Conservation (phyloP, 2,329 filamentous ascomycete species). For the Aspergillus texensis region DNA sequence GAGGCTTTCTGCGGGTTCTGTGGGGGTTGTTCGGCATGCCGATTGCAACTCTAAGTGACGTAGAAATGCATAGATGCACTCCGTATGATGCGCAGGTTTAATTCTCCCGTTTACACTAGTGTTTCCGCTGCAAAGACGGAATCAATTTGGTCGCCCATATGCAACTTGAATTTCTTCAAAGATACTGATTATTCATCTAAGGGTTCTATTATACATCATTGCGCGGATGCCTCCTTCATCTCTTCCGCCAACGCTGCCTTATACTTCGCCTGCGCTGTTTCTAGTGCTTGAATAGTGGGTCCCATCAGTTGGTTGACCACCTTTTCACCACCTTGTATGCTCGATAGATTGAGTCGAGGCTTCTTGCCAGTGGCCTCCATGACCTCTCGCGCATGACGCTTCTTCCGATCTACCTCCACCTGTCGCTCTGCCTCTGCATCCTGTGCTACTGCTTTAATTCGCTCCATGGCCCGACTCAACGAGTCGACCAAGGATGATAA, state of each 20-base stretch:
- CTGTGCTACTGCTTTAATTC: conserved; percentile 78
- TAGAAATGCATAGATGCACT: background rate
- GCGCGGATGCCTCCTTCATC: conserved; percentile 35
- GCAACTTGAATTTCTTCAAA: background rate
- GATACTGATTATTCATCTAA: conserved; percentile 13
- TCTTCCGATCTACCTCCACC: conserved; percentile 66
- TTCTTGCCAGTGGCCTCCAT: conserved; percentile 75
- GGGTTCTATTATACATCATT: conserved; percentile 15
- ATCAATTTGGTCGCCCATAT: too few species aligned
- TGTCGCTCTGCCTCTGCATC: conserved; percentile 77
- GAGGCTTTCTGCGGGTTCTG: conserved; percentile 66
- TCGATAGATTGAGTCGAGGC: conserved; percentile 65
- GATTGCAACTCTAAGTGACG: conserved; percentile 11
- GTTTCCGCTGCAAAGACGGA: background rate
- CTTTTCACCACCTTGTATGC: conserved; percentile 72
- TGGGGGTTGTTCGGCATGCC: conserved; percentile 32
- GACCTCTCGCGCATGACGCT: conserved; percentile 70
- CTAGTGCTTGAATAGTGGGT: conserved; percentile 71
- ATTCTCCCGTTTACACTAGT: background rate
- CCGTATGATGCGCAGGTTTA: background rate
- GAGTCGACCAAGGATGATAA: conserved; percentile 81
- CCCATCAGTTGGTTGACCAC: conserved; percentile 76
- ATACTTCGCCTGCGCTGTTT: conserved; percentile 72
- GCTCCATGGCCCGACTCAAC: conserved; percentile 71
- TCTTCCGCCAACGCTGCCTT: conserved; percentile 68